These are phyloP conservation scores for Solanum aculeatissimum DNA, from an alignment of 305 asterid species.

Conservation along the genomic window DNA sequence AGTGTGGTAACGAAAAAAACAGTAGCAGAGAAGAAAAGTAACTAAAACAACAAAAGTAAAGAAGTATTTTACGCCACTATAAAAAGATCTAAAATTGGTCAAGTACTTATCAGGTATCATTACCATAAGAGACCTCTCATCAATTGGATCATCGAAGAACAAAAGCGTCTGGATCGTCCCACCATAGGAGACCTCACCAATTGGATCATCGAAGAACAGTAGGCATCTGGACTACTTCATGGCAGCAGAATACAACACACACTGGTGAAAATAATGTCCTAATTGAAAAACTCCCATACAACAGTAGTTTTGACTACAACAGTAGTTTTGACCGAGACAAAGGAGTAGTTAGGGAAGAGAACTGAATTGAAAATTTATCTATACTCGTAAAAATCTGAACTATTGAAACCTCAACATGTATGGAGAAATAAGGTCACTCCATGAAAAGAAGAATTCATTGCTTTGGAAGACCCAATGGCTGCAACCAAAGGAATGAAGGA, in stretches of 20 bases:
- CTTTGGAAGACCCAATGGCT: background rate
- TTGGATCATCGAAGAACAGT: background rate
- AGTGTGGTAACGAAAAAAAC: background rate
- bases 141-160: background rate
- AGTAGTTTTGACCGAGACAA: background rate
- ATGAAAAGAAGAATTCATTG: background rate
- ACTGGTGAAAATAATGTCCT: background rate
- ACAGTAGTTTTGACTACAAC: background rate
- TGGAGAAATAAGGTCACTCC: background rate
- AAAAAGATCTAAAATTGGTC: background rate
- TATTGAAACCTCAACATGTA: background rate
- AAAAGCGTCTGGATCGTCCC: background rate
- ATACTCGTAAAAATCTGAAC: background rate
- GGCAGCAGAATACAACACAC: background rate
- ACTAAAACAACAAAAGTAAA: background rate
- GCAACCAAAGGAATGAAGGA: background rate
- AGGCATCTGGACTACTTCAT: background rate
- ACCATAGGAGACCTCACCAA: background rate
- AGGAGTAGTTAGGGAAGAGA: background rate
- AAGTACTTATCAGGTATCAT: background rate
- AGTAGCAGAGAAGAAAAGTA: background rate
- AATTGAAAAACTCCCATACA: background rate
- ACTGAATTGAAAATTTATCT: background rate
- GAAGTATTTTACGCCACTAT: background rate
- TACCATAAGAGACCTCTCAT: background rate